Evolutionary conservation across 352 stramenopile species (phyloP).

Genomic region (Pilasporangium apinafurcum): DNA sequence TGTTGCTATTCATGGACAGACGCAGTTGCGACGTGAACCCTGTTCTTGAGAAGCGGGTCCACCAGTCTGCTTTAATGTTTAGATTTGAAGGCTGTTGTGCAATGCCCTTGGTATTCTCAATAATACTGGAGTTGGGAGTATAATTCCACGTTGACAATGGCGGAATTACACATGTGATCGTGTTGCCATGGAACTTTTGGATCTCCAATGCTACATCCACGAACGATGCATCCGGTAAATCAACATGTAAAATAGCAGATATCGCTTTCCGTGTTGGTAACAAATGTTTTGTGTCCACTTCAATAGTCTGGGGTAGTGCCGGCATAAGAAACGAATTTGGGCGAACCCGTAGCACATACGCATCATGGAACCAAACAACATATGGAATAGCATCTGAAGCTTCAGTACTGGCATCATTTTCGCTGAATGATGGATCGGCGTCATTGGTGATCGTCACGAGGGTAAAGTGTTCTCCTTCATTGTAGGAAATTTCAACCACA

Average conservation of each 20-base stretch:
- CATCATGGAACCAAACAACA: slow-evolving; percentile 40
- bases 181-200: slow-evolving; percentile 9
- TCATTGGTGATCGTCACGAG: slow-evolving; percentile 18
- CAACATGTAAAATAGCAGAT: slow-evolving; percentile 7
- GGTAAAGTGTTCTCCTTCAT: slow-evolving; percentile 35
- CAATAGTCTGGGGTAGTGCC: slow-evolving; percentile 26
- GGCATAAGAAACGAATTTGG: slow-evolving; percentile 53
- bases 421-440: neutral
- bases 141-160: slow-evolving; percentile 31
- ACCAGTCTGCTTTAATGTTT: slow-evolving; percentile 21
- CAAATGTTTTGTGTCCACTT: slow-evolving; percentile 29
- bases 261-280: slow-evolving; percentile 4
- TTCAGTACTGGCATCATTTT: neutral
- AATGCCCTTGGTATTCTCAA: slow-evolving; percentile 9
- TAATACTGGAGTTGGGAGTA: slow-evolving; percentile 1
- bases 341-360: slow-evolving; percentile 17
- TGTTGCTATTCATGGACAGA: slow-evolving; percentile 46
- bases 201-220: slow-evolving; percentile 16
- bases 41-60: slow-evolving; percentile 18
- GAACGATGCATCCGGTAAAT: slow-evolving; percentile 1
- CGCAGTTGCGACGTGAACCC: slow-evolving; percentile 23
- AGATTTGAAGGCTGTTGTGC: neutral
- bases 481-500: slow-evolving; percentile 51
- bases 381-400: slow-evolving; percentile 4
- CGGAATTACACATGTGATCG: slow-evolving; percentile 31